Evolutionary conservation across 306 rosid species (phyloP), one percentile per base, ranked within the genome.

Genomic region (Fagus sylvatica): DNA sequence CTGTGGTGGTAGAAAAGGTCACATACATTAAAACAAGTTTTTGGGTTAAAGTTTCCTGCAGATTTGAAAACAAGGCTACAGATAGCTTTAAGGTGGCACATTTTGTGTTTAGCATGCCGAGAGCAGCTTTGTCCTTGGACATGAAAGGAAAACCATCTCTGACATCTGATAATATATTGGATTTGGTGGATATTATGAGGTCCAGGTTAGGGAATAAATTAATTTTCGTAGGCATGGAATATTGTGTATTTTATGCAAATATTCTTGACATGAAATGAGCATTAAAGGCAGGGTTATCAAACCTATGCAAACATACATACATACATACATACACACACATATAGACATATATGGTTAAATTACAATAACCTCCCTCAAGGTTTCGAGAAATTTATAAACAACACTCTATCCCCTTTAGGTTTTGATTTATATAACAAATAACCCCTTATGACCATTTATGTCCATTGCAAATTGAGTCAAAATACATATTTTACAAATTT

Each of bases 1-100:
- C 99, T 95, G 96, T 76, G 66, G 66, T 77, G 62, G 81, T 42
- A 71, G 77, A 82, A 73, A 82, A 85, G 15, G 30, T 9, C 9
- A 13, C 71, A 73, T 41, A 41, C 72, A 81, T 59, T 36, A 51
- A 30, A 59, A 28, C 60, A 53, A 36, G 74, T 74, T 72, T 64
- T 64, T 13, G 68, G 40, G 59, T 74, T 54, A 79, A 43, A 5
- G 42, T 22, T 65, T 71, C 46, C 49, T 36, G 43, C 22, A 15
- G 5, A 59, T 33, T 53, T n/a, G 48, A 19, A 39, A 48, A 73
- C 28, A 8, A 55, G n/a, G 36, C 33, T 4, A n/a, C n/a, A 9
- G 43, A 62, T 15, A 19, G 42, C 69, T 17, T 62, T 33, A 62
- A 62, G 69, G 62, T 41, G 42, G 59, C 76, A 77, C 41, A 30